A percentile compares a stretch with the other conserved stretches of the same genome.
phyloP scores from a whole-genome alignment of 129 eudicot species.

The Centrapalus pauciflorus region DNA sequence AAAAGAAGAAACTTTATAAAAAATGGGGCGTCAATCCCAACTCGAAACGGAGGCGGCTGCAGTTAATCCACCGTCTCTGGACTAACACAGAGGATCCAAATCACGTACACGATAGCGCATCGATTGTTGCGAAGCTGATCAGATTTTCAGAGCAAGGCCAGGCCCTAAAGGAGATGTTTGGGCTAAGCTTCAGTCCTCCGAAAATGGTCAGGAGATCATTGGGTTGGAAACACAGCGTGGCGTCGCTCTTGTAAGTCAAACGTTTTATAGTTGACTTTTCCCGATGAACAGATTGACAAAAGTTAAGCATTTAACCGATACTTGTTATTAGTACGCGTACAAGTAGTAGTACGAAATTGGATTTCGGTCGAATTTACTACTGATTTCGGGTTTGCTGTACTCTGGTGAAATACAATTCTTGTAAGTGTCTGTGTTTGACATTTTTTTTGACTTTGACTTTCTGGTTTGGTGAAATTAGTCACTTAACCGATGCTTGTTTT shows the following conservation, averaged over 20 bases:
- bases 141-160: conserved; percentile 71
- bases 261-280: conserved; percentile 33
- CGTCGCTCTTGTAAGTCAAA: conserved; percentile 51
- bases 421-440: conserved; percentile 12
- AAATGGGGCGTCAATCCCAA: conserved; percentile 66
- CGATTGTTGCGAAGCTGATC: conserved; percentile 68
- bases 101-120: conserved; percentile 60
- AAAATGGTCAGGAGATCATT: conserved; percentile 64
- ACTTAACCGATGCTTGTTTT: not conserved
- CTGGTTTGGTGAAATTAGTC: conserved; percentile 6
- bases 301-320: conserved; percentile 33
- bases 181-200: conserved; percentile 87
- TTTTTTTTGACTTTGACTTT: conserved; percentile 16
- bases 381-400: conserved; percentile 15
- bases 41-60: conserved; percentile 69
- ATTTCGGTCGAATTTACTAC: conserved; percentile 13
- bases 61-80: conserved; percentile 68
- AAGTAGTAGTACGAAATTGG: conserved; percentile 17
- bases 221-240: conserved; percentile 71
- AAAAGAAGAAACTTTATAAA: conserved; percentile 59
- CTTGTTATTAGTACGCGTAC: conserved; percentile 19
- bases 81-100: conserved; percentile 55
- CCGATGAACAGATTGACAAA: conserved; percentile 33
- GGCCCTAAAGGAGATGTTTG: conserved; percentile 83
- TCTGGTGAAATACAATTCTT: conserved; percentile 12